A percentile compares a stretch with the other conserved stretches of the same genome.
phyloP scores from a whole-genome alignment of 2,329 filamentous ascomycete genomes.

The Calycina marina region DNA sequence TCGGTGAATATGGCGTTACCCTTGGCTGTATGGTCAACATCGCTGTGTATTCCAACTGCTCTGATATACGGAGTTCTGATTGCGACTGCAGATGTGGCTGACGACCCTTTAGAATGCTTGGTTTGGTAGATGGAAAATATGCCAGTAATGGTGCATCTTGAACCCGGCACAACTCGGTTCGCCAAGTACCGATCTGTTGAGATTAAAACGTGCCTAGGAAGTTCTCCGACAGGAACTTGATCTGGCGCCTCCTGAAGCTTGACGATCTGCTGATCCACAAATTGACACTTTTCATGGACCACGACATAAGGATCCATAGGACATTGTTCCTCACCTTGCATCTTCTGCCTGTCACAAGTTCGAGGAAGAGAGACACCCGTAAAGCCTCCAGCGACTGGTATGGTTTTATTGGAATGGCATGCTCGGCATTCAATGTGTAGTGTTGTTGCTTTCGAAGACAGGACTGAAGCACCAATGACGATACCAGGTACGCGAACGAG shows the following conservation, averaged over 20 bases:
- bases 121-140: conserved; percentile 97
- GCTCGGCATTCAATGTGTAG: conserved; percentile 79
- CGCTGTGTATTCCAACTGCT: conserved; percentile 81
- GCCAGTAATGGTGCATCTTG: conserved; percentile 87
- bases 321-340: conserved; percentile 62
- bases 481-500: conserved; percentile 96
- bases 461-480: conserved; percentile 90
- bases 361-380: conserved; percentile 74
- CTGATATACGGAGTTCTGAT: conserved; percentile 91
- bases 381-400: conserved; percentile 74
- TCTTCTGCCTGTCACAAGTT: conserved; percentile 51
- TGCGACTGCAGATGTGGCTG: conserved; percentile 67
- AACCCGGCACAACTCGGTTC: conserved; percentile 89
- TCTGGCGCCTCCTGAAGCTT: conserved; percentile 97
- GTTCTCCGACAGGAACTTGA: conserved; percentile 90
- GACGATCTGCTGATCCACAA: conserved; percentile 95
- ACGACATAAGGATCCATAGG: conserved; percentile 94
- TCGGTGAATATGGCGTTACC: conserved; percentile 75
- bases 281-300: conserved; percentile 81
- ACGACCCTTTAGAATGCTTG: conserved; percentile 68
- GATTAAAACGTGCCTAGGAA: conserved; percentile 87
- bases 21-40: conserved; percentile 79
- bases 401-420: conserved; percentile 56
- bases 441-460: conserved; percentile 86
- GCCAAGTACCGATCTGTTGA: conserved; percentile 94